These are phyloP conservation scores for Rasamsonia emersonii DNA, from an alignment of 2,329 filamentous ascomycete species.

Conservation along the genomic window DNA sequence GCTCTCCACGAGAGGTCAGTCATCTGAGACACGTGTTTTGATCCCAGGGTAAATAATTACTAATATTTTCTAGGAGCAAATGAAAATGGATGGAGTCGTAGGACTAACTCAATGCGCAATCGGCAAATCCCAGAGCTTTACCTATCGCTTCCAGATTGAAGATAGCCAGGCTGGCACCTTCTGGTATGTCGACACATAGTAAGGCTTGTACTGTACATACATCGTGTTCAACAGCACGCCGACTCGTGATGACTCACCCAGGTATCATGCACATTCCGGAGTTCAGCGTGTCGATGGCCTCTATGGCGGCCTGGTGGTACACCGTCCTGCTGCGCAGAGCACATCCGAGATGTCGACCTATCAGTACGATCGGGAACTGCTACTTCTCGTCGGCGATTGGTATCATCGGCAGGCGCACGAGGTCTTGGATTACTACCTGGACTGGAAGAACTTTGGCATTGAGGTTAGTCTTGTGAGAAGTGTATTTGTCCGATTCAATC, in stretches of 20 bases:
- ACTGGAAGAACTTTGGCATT: constrained; percentile 34
- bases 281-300: constrained; percentile 38
- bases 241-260: too few species aligned
- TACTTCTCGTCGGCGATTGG: constrained; percentile 42
- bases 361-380: constrained; percentile 30
- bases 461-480: constrained; percentile 31
- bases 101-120: constrained; percentile 62
- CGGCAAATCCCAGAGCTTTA: neutral
- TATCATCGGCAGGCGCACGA: constrained; percentile 36
- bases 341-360: constrained; percentile 12
- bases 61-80: neutral
- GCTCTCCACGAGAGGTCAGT: constrained; percentile 23
- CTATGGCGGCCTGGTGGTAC: constrained; percentile 40
- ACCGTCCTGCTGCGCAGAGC: constrained; percentile 24
- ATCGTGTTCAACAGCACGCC: too few species aligned
- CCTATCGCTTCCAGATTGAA: neutral
- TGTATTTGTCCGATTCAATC: too few species aligned
- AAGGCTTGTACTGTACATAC: neutral
- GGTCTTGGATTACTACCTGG: constrained; percentile 36
- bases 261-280: constrained; percentile 41
- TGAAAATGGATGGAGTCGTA: constrained; percentile 59
- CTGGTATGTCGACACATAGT: neutral
- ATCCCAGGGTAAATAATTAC: constrained; percentile 24
- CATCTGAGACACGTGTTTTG: too few species aligned
- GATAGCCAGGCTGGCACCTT: neutral